phyloP scores from a whole-genome alignment of 2,329 filamentous ascomycete genomes.

The Myriangium duriaei region DNA sequence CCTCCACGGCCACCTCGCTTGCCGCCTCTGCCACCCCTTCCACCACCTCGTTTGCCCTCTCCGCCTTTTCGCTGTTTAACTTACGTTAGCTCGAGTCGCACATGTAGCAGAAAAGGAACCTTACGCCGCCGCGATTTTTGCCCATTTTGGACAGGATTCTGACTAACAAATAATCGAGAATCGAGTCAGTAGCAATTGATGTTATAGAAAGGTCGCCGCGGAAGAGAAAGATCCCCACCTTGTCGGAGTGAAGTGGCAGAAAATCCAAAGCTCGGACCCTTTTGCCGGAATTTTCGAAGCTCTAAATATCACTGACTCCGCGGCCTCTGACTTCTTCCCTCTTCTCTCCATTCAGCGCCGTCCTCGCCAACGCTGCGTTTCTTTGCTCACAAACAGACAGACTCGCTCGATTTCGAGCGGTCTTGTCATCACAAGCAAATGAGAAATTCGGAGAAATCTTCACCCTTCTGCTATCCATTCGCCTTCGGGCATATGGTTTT shows the following conservation, averaged over 20 bases:
- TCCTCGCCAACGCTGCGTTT: slow-evolving; percentile 89
- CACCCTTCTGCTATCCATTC: slow-evolving; percentile 41
- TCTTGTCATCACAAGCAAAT: slow-evolving; percentile 51
- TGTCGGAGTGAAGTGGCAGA: not conserved
- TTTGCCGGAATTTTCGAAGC: not conserved
- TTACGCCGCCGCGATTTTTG: not conserved
- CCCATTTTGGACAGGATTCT: no score
- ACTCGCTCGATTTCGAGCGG: slow-evolving; percentile 9
- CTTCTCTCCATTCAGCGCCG: slow-evolving; percentile 49
- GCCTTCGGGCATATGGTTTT: slow-evolving; percentile 18
- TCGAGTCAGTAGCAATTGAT: no score
- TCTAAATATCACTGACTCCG: slow-evolving; percentile 11
- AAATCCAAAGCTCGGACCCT: not conserved
- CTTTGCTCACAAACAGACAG: slow-evolving; percentile 71
- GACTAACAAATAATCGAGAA: no score
- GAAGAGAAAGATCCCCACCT: no score
- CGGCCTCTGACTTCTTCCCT: slow-evolving; percentile 21
- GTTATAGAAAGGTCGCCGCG: no score
- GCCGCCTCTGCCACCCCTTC: slow-evolving; percentile 9
- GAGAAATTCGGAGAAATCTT: slow-evolving; percentile 99
- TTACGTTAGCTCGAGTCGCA: not conserved
- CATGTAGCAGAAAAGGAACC: not conserved
- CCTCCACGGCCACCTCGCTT: slow-evolving; percentile 18
- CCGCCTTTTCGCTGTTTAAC: not conserved
- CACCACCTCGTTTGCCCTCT: not conserved